Evolutionary conservation across 768 basidiomycete genomes (phyloP).

Genomic region (Leccinum rimulosum): DNA sequence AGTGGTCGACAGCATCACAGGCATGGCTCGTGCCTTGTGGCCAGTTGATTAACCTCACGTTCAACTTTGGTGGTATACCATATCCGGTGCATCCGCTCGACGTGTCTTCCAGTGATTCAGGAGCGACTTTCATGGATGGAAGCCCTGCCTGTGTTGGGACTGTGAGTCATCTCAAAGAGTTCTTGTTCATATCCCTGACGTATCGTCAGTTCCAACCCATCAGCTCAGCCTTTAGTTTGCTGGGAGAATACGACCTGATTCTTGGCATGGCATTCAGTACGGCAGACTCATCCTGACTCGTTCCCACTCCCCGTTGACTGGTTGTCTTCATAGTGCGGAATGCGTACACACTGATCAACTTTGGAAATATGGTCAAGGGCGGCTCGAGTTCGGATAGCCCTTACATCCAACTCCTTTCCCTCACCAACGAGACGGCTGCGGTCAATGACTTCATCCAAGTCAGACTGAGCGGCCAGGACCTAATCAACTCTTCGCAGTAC

Average conservation of each 20-base stretch:
- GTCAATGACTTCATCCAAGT: constrained; percentile 63
- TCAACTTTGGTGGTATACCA: constrained; percentile 67
- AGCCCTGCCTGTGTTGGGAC: constrained; percentile 63
- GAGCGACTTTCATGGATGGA: constrained; percentile 42
- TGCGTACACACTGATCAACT: constrained; percentile 68
- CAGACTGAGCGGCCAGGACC: constrained; percentile 60
- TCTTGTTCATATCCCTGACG: constrained; percentile 6
- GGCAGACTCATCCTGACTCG: constrained; percentile 21
- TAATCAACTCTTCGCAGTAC: constrained; percentile 51
- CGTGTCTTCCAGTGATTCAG: constrained; percentile 55
- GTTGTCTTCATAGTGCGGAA: constrained; percentile 60
- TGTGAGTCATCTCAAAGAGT: constrained; percentile 39
- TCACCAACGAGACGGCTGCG: constrained; percentile 51
- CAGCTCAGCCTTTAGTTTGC: constrained; percentile 72
- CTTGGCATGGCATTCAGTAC: constrained; percentile 78
- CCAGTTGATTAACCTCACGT: constrained; percentile 66
- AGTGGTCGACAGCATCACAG: constrained; percentile 51
- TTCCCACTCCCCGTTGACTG: constrained; percentile 4
- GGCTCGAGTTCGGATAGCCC: constrained; percentile 51
- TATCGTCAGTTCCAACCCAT: constrained; percentile 72
- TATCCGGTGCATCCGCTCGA: constrained; percentile 78
- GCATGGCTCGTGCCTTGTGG: constrained; percentile 76
- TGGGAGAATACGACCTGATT: constrained; percentile 80
- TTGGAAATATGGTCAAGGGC: constrained; percentile 62
- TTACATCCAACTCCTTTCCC: constrained; percentile 66